Conservation (phyloP, 306 rosid genomes). For the barrel medic (Medicago truncatula) region MtrunA17r5.0-ANR NC_053046.1:17918501-17919000, state of each 20-base stretch:
- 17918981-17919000: too few species aligned
- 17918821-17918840: not conserved
- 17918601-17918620: not conserved
- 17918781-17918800: not conserved
- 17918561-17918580: constrained; percentile 58
- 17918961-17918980: too few species aligned
- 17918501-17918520: constrained; percentile 63
- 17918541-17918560: constrained; percentile 45
- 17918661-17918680: too few species aligned
- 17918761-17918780: too few species aligned
- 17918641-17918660: too few species aligned
- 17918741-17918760: too few species aligned
- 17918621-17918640: too few species aligned
- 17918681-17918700: too few species aligned
- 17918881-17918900: not conserved
- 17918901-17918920: not conserved
- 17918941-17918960: too few species aligned
- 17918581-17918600: constrained; percentile 45
- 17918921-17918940: too few species aligned
- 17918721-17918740: too few species aligned
- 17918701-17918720: too few species aligned
- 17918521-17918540: constrained; percentile 62
- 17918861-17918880: not conserved
- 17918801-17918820: not conserved
- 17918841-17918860: not conserved